Base-by-base conservation (phyloP, 2,329 filamentous ascomycete species). In the Talaromyces albobiverticillius region DNA sequence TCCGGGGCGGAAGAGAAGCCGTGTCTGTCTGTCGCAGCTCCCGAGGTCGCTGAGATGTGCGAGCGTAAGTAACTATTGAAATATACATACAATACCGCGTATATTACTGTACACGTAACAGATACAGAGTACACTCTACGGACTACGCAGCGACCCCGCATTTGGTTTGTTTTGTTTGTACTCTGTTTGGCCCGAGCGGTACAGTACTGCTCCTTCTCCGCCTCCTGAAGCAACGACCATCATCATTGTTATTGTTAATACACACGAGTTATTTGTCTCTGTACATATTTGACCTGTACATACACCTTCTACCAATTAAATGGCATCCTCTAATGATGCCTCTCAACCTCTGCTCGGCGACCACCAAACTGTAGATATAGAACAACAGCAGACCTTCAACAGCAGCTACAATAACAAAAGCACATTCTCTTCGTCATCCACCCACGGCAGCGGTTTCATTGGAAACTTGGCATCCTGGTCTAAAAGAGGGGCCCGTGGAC, bases 341-440 rank as follows among this genome's bases (percentile, higher is more conserved):
- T 51, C 47, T 9, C 53, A 55, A 26, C 53, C 53, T 20, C 46
- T 55, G 10, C 48, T 55, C 20, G 41, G 53, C 29, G 42, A 51
- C 16, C 34, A 51, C 16, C 34, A 48, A 23, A 20, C 26, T 6
- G 20, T 29, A 43, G 48, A 55, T 18, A 14, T 50, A 14, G 41
- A 55, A 31, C 36, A 42, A 9, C 53, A 50, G 23, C 25, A 38
- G 20, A 32, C 31, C 13, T 46, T 42, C 26, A 26, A 54, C 13
- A 43, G 20, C 26, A 16, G 40, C 18, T n/a, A 20, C 43, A 52
- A 25, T 4, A 43, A n/a, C 29, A 46, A 42, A 43, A 13, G 2
- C 36, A 20, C 18, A 2, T 18, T 3, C 18, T 40, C n/a, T 13
- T 11, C 36, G 7, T 22, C 36, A 11, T 20, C n/a, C 29, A 8